phyloP scores from a whole-genome alignment of 2,329 filamentous ascomycete species.

The Esteya vermicola region DNA sequence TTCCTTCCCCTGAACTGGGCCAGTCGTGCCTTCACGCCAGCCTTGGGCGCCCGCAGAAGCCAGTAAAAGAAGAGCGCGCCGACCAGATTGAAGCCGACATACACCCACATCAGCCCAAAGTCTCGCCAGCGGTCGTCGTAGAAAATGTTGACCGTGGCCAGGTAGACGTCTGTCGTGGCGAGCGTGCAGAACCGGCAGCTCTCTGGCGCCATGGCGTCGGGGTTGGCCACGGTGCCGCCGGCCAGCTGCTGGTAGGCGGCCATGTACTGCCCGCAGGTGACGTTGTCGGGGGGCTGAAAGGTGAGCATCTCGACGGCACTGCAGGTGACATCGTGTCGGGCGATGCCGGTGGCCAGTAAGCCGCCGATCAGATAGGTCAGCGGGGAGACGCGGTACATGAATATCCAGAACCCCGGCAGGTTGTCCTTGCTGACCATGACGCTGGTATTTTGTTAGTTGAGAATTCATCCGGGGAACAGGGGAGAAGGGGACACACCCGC shows the following conservation, averaged over 20 bases:
- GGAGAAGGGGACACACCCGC: conserved; percentile 28
- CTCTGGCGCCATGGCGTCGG: conserved; percentile 26
- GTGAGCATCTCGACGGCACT: conserved; percentile 40
- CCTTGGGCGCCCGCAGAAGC: conserved; percentile 7
- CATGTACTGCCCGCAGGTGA: conserved; percentile 54
- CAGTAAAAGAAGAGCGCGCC: conserved; percentile 7
- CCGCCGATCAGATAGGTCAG: conserved; percentile 48
- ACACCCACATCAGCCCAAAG: conserved; percentile 56
- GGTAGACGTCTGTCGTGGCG: conserved; percentile 44
- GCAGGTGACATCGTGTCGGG: conserved; percentile 37
- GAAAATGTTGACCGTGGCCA: conserved; percentile 31
- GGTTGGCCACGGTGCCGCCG: conserved; percentile 39
- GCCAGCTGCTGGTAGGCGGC: conserved; percentile 33
- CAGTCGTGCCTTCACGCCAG: neutral
- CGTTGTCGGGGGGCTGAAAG: conserved; percentile 48
- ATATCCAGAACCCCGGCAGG: conserved; percentile 61
- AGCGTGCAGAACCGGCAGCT: conserved; percentile 56
- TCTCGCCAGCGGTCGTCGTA: conserved; percentile 51
- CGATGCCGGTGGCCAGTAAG: conserved; percentile 52
- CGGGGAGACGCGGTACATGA: conserved; percentile 33
- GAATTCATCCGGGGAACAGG: neutral
- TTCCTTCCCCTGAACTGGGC: neutral
- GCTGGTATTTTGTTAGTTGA: conserved; percentile 1
- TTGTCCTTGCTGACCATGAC: conserved; percentile 43
- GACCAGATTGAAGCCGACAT: conserved; percentile 47